Conservation (phyloP, 257 asterid species). For the Primulina eburnea region DNA sequence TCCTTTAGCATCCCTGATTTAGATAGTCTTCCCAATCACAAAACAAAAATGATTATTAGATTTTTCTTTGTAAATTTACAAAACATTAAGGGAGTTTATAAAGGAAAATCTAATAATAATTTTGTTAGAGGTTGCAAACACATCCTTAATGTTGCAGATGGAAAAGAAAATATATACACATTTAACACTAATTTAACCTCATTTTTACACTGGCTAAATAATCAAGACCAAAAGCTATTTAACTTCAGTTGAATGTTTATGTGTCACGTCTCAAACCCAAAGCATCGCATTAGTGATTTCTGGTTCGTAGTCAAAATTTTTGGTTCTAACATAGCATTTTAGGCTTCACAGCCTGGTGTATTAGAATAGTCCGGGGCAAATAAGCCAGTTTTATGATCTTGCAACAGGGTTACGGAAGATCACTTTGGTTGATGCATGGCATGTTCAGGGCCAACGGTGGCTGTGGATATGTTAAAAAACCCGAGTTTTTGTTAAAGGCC, state of each 20-base stretch:
- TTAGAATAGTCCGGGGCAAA: conserved; percentile 1
- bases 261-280: not conserved
- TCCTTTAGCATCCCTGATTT: too few relatives aligned
- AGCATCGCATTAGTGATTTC: not conserved
- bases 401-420: conserved; percentile 84
- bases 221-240: not conserved
- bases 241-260: not conserved
- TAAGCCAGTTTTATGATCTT: conserved; percentile 19
- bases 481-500: conserved; percentile 58
- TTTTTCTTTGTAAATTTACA: too few relatives aligned
- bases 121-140: too few relatives aligned
- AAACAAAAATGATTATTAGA: too few relatives aligned
- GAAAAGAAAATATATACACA: not conserved
- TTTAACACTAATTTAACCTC: not conserved
- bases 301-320: not conserved
- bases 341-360: not conserved
- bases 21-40: too few relatives aligned
- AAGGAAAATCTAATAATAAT: too few relatives aligned
- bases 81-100: too few relatives aligned
- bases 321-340: not conserved
- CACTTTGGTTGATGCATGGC: conserved; percentile 95
- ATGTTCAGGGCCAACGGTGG: conserved; percentile 91
- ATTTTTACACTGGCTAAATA: not conserved
- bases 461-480: conserved; percentile 87
- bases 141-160: too few relatives aligned